Conservation (phyloP, 352 stramenopile species). For the Phytophthora quininea region DNA sequence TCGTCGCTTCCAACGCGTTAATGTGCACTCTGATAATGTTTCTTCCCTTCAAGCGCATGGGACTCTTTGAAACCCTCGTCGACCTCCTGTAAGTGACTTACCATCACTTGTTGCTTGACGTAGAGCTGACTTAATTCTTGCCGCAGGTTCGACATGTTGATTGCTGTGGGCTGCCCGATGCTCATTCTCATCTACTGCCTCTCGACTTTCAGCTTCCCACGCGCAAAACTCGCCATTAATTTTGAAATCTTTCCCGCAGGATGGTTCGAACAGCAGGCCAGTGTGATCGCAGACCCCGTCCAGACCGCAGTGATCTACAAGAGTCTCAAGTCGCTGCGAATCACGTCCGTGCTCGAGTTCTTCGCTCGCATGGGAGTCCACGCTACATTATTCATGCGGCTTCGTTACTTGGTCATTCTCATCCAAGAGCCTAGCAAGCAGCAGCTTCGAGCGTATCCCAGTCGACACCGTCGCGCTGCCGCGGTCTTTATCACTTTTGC, state of each 20-base stretch:
- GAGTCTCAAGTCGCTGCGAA: conserved; percentile 27
- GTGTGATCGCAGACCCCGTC: conserved; percentile 25
- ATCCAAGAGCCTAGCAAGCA: neutral
- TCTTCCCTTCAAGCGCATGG: neutral
- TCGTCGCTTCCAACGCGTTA: conserved; percentile 8
- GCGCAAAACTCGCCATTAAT: conserved; percentile 24
- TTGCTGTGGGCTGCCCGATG: conserved; percentile 27
- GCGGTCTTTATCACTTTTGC: conserved; percentile 19
- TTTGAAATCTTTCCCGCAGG: conserved; percentile 16
- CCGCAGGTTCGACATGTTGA: conserved; percentile 29
- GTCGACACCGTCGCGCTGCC: conserved; percentile 4
- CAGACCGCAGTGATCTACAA: conserved; percentile 22
- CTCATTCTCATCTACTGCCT: conserved; percentile 24
- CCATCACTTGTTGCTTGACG: conserved; percentile 3
- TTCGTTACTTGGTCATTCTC: neutral
- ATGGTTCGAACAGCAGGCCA: conserved; percentile 12
- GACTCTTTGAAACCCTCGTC: neutral
- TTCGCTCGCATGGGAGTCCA: conserved; percentile 23
- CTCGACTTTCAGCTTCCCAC: conserved; percentile 27
- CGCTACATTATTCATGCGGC: conserved; percentile 1
- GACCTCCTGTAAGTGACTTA: neutral
- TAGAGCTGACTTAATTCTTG: conserved; percentile 17
- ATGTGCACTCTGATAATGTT: conserved; percentile 6
- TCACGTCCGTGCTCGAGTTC: conserved; percentile 22
- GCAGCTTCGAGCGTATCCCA: conserved; percentile 4